phyloP scores from a whole-genome alignment of 305 asterid genomes.

The Solanum chacoense region DNA sequence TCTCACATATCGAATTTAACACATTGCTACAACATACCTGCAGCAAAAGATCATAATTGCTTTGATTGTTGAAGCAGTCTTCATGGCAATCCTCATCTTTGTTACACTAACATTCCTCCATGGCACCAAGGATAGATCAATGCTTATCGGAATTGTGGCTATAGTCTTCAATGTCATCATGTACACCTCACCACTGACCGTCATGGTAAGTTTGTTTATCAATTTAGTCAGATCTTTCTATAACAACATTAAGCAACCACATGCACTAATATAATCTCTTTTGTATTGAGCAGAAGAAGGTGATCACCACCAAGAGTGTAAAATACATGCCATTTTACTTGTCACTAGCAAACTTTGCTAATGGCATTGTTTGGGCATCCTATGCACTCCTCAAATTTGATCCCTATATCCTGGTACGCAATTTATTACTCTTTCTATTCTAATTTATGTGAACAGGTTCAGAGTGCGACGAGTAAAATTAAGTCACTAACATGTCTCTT shows the following conservation, averaged over 20 bases:
- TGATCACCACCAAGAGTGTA: slow-evolving; percentile 70
- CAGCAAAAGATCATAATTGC: slow-evolving; percentile 3
- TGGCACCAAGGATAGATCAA: slow-evolving; percentile 29
- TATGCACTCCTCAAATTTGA: slow-evolving; percentile 60
- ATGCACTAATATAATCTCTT: neutral
- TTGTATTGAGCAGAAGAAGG: slow-evolving; percentile 11
- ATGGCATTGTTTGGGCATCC: slow-evolving; percentile 47
- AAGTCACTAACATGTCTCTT: neutral
- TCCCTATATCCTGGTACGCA: slow-evolving; percentile 7
- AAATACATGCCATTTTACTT: slow-evolving; percentile 67
- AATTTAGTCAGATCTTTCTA: neutral
- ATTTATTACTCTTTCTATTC: neutral
- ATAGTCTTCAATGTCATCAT: slow-evolving; percentile 40
- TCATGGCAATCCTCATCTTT: slow-evolving; percentile 18
- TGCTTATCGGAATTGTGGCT: slow-evolving; percentile 42
- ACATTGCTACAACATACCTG: neutral
- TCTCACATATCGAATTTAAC: neutral
- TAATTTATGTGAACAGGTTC: neutral
- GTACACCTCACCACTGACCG: slow-evolving; percentile 62
- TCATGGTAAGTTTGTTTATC: slow-evolving; percentile 39
- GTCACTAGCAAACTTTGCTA: slow-evolving; percentile 47
- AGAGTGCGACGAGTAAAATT: neutral
- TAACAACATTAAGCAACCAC: neutral
- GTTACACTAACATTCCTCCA: slow-evolving; percentile 42
- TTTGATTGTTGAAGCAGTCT: neutral